Evolutionary conservation across 306 rosid genomes (phyloP), one percentile per base, ranked within the genome.

Genomic region (Hylodesmum podocarpum): DNA sequence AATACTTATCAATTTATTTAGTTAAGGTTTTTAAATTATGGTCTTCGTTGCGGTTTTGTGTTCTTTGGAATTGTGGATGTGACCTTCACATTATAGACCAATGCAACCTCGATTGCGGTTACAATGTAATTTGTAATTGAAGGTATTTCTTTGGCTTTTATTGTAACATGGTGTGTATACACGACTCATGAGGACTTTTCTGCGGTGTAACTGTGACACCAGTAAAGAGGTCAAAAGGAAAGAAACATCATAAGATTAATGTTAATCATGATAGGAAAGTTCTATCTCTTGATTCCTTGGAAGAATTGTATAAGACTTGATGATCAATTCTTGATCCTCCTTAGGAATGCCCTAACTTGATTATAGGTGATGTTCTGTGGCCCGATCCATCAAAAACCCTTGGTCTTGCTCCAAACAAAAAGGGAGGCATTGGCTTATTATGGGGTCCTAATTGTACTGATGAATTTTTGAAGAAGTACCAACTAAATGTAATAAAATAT

Each of bases 401-500:
- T 14, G 97, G 97, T 10, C 94, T 92, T 84, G 83, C 88, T 73
- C 97, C 88, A 2, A 90, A 92, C 83, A 88, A 76, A 71, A 96
- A 87, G 71, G 86, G 97, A 78, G 97, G 97, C 58, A 92, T 92
- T 73, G 97, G 97, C 21, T 84, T 88, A 40, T 73, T 88, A 79
- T 90, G 91, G 93, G 97, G 97, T 43, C 97, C 97, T 31, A 96
- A 92, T 80, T 86, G 93, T 76, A 88, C 97, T 7, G 97, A 92
- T 59, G 90, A 88, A 11, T 92, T 92, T 77, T 87, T 92, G 79
- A 87, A 88, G 72, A 90, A 79, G 22, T 78, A 78, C 69, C 70
- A 88, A 34, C 75, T 90, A 4, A 92, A 92, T 96, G 96, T 92
- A 19, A 80, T 79, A 34, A 73, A 54, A 25, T 18, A 18, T n/a